phyloP scores from a whole-genome alignment of 345 rosid genomes.

The Eucalyptus decipiens region DNA sequence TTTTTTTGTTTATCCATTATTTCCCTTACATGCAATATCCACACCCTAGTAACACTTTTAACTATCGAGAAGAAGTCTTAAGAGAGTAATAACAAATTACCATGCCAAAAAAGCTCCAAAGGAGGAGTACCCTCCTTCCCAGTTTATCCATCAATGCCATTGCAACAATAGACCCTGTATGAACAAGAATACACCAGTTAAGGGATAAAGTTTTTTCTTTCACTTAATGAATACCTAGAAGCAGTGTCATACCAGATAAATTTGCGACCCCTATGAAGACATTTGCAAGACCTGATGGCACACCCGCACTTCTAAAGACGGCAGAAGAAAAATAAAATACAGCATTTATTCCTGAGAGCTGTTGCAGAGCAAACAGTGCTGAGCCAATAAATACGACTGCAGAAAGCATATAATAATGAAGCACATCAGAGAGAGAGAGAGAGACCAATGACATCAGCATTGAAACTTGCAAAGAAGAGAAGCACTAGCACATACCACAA shows the following conservation, averaged over 20 bases:
- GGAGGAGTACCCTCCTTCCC: conserved; percentile 35
- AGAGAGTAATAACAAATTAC: neutral
- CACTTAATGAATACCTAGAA: neutral
- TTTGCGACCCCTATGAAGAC: conserved; percentile 68
- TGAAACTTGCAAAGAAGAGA: neutral
- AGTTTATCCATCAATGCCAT: conserved; percentile 94
- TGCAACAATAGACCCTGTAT: conserved; percentile 69
- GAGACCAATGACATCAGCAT: neutral
- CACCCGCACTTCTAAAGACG: conserved; percentile 92
- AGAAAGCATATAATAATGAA: conserved; percentile 75
- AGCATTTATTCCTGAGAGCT: conserved; percentile 99
- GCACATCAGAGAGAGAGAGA: conserved; percentile 16
- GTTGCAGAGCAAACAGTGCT: conserved; percentile 99
- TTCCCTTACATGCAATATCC: neutral
- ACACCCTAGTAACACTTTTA: neutral
- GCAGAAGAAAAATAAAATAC: conserved; percentile 97
- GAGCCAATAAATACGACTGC: conserved; percentile 99
- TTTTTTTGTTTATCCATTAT: neutral
- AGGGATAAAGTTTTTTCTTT: neutral
- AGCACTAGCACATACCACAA: neutral
- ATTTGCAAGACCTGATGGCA: conserved; percentile 74
- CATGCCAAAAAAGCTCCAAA: conserved; percentile 42
- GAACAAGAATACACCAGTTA: neutral
- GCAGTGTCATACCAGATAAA: conserved; percentile 43
- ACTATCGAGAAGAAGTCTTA: neutral